Evolutionary conservation across 2,329 filamentous ascomycete genomes (phyloP).

Genomic region (Penicillium sp.): DNA sequence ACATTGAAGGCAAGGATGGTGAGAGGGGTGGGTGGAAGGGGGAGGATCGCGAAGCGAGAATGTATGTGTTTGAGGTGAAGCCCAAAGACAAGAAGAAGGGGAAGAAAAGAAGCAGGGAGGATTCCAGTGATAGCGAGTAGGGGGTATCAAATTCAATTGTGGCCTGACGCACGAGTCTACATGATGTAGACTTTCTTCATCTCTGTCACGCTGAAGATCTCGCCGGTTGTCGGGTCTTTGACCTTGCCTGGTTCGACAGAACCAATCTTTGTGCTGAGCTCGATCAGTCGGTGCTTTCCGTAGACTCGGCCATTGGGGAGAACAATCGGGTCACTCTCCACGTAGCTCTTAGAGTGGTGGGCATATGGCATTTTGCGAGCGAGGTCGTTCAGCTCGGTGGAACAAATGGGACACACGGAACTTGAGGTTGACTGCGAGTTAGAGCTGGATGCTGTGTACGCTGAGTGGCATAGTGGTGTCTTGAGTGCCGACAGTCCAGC

Average conservation of each 20-base stretch:
- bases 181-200: slow-evolving; percentile 92
- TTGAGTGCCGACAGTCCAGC: slow-evolving; percentile 93
- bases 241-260: slow-evolving; percentile 63
- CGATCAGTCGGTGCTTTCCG: slow-evolving; percentile 70
- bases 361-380: slow-evolving; percentile 89
- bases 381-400: slow-evolving; percentile 88
- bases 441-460: slow-evolving; percentile 58
- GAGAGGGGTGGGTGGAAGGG: slow-evolving; percentile 49
- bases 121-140: slow-evolving; percentile 38
- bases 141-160: neutral
- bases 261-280: slow-evolving; percentile 78
- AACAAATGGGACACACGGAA: slow-evolving; percentile 92
- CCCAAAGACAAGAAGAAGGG: slow-evolving; percentile 38
- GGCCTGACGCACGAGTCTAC: slow-evolving; percentile 41
- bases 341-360: slow-evolving; percentile 89
- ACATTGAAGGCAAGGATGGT: slow-evolving; percentile 44
- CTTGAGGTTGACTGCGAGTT: slow-evolving; percentile 62
- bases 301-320: slow-evolving; percentile 88
- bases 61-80: slow-evolving; percentile 50
- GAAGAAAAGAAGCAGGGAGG: slow-evolving; percentile 35
- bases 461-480: slow-evolving; percentile 86
- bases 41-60: slow-evolving; percentile 49
- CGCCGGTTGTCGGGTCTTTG: slow-evolving; percentile 76
- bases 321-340: slow-evolving; percentile 83
- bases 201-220: slow-evolving; percentile 62